Evolutionary conservation across 768 basidiomycete species (phyloP), one percentile per base, ranked within the genome.

Genomic region (Russula abietina): DNA sequence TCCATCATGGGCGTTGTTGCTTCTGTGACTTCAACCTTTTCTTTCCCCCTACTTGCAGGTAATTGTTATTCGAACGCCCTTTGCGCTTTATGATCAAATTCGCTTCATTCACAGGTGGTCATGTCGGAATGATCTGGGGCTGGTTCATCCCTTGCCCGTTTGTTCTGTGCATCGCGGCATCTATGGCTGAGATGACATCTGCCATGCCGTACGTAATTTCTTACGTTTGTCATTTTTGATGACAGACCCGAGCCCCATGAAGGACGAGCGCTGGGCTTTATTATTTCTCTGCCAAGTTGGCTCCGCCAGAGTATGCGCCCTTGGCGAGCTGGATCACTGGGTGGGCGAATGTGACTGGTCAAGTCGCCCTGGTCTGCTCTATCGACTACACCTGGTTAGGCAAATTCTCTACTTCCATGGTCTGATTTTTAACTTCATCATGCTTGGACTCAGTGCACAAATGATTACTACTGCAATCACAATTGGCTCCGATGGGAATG

Each of bases 241-340:
- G 30, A 10, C 53, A 57, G 28, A 22, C 41, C 22, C 32, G 38
- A 7, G 16, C 38, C 9, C 1, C 30, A 33, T n/a, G 14, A 57
- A 89, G 88, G 57, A 90, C 88, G 26, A 89, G 88, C 65, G 88
- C 88, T 8, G 88, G 88, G 0, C 75, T 90, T 19, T 89, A 89
- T 71, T 90, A 89, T 71, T 89, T 89, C 72, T 86, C 88, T 2
- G 85, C 88, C 0, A 89, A 86, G 69, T 72, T 90, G 49, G 88
- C 88, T 2, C 85, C 86, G 1, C 78, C 79, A 7, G 77, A 79
- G 68, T 82, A 83, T 59, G 78, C 84, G 3, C 78, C 86, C 8
- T 73, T 90, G 56, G 83, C 85, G 1, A 84, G 85, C 65, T 85
- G 83, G 83, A 79, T 85, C 57, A 85, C 83, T 51, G 83, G 85